Conservation (phyloP, 1,139 yeast genomes). For the Candida smagusa region DNA sequence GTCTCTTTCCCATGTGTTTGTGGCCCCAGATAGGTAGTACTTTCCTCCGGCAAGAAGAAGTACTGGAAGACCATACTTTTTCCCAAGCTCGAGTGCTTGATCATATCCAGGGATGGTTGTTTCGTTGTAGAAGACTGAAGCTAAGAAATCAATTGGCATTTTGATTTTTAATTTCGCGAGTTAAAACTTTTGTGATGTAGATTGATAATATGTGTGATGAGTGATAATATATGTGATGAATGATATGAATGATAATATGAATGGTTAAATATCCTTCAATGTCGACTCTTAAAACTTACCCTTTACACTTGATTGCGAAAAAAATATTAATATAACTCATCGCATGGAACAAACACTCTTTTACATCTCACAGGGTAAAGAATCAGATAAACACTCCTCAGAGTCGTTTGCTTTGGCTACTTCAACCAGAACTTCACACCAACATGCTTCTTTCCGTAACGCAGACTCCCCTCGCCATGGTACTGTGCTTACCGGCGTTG, state of each 20-base stretch:
- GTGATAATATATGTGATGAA: too few species aligned
- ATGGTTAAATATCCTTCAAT: not conserved
- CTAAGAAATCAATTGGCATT: constrained; percentile 84
- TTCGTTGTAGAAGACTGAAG: constrained; percentile 66
- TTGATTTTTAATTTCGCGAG: not conserved
- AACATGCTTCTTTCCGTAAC: constrained; percentile 50
- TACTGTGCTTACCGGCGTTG: constrained; percentile 41
- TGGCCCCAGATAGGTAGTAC: constrained; percentile 71
- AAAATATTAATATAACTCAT: not conserved
- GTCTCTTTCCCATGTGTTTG: constrained; percentile 88
- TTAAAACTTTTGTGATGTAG: too few species aligned
- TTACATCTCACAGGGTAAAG: constrained; percentile 50
- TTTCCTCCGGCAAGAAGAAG: constrained; percentile 37
- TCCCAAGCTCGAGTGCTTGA: constrained; percentile 33
- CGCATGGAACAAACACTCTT: constrained; percentile 61
- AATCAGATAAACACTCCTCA: constrained; percentile 44
- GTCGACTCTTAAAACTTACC: not conserved
- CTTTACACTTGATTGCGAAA: not conserved
- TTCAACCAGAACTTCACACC: constrained; percentile 51
- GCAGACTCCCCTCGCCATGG: constrained; percentile 51
- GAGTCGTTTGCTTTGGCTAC: constrained; percentile 49
- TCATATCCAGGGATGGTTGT: constrained; percentile 73
- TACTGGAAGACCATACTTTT: constrained; percentile 49
- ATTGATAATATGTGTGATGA: too few species aligned
- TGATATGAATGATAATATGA: not conserved